phyloP scores from a whole-genome alignment of 2,329 filamentous ascomycete species.

The Neofusicoccum sp. region DNA sequence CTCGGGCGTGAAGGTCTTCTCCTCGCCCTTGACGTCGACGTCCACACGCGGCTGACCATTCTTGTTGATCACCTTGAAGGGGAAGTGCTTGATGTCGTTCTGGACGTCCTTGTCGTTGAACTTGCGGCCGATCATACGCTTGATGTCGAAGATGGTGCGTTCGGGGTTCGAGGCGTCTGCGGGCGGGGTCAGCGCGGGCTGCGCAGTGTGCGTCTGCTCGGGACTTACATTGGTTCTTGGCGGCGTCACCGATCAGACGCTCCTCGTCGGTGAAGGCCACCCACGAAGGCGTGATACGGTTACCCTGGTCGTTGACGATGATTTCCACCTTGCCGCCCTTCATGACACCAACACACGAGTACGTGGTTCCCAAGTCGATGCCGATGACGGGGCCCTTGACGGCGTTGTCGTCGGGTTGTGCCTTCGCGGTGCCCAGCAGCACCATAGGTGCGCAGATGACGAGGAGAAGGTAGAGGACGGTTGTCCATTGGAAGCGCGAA shows the following conservation, averaged over 20 bases:
- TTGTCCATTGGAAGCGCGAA: constrained; percentile 79
- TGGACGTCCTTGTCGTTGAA: constrained; percentile 68
- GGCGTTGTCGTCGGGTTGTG: constrained; percentile 64
- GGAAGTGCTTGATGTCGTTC: constrained; percentile 95
- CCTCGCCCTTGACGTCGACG: constrained; percentile 63
- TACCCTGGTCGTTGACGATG: constrained; percentile 46
- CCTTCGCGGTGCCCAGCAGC: constrained; percentile 73
- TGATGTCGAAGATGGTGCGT: constrained; percentile 50
- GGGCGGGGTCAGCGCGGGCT: no score
- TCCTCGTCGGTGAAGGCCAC: constrained; percentile 97
- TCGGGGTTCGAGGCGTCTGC: constrained; percentile 47
- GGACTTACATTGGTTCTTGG: constrained; percentile 41
- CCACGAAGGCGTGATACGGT: constrained; percentile 62
- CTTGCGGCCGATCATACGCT: constrained; percentile 54
- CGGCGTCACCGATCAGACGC: constrained; percentile 90
- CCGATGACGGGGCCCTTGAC: constrained; percentile 36
- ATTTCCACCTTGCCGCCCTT: constrained; percentile 45
- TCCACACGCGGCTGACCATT: constrained; percentile 84
- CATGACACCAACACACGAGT: constrained; percentile 40
- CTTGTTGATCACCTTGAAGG: constrained; percentile 89
- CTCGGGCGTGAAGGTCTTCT: constrained; percentile 76
- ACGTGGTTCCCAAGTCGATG: constrained; percentile 39
- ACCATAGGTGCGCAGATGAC: constrained; percentile 82
- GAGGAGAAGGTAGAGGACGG: constrained; percentile 87
- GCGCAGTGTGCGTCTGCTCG: background rate